Evolutionary conservation across 176 grass and related monocot genomes (phyloP).

Genomic region (Cenchrus fungigraminus): DNA sequence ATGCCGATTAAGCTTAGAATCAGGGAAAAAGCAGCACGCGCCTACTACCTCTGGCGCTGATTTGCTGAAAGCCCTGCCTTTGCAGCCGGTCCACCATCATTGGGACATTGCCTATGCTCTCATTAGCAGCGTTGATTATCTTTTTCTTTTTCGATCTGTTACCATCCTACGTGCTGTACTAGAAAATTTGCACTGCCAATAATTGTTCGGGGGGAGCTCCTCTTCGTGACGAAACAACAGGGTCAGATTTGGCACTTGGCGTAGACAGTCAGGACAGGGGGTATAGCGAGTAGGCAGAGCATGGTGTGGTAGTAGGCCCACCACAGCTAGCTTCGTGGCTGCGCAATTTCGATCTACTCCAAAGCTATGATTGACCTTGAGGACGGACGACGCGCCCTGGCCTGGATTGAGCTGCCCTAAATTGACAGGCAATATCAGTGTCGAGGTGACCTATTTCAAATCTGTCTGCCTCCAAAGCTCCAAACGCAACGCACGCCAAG

Average conservation of each 20-base stretch:
- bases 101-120: neutral
- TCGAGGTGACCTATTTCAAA: neutral
- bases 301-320: neutral
- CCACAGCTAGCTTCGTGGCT: neutral
- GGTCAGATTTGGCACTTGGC: slow-evolving; percentile 19
- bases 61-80: slow-evolving; percentile 2
- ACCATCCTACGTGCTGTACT: neutral
- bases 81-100: neutral
- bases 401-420: neutral
- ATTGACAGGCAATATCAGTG: neutral
- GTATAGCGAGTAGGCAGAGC: too few species aligned
- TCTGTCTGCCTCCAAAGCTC: neutral
- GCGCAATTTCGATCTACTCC: neutral
- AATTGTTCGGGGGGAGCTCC: neutral
- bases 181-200: neutral
- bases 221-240: neutral
- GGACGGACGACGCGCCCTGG: too few species aligned
- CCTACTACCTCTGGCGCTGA: neutral
- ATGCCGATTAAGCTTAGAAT: slow-evolving; percentile 15
- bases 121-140: neutral
- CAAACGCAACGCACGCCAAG: neutral
- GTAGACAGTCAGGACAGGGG: neutral
- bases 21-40: slow-evolving; percentile 5
- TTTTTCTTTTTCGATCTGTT: neutral
- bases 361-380: slow-evolving; percentile 9